Conservation (phyloP, 371 early-diverging fungal genomes). For the Nematocida displodere region DNA sequence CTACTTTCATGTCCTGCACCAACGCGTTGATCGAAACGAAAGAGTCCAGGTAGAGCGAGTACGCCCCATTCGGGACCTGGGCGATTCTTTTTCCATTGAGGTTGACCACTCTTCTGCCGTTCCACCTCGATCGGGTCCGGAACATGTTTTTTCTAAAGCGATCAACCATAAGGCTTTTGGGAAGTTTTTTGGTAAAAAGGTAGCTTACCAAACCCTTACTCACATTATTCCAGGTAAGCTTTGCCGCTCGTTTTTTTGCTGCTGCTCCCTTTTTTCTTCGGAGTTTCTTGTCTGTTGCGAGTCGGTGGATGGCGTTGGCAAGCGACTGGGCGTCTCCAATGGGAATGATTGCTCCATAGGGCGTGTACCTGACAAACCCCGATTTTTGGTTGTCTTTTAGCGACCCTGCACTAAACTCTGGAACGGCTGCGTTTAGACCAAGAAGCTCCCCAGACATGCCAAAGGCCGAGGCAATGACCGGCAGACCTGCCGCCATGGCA, state of each 20-base stretch:
- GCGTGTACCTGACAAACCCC: background rate
- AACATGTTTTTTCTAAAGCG: background rate
- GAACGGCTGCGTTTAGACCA: background rate
- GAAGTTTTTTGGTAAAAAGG: background rate
- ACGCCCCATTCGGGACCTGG: background rate
- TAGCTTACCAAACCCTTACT: background rate
- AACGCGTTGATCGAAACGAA: background rate
- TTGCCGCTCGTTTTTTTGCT: background rate
- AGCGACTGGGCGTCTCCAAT: background rate
- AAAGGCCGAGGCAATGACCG: conserved; percentile 7
- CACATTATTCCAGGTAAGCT: background rate
- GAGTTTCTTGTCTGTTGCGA: background rate
- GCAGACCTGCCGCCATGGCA: conserved; percentile 6
- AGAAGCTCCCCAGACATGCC: conserved; percentile 1
- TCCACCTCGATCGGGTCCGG: background rate
- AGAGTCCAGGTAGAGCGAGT: conserved; percentile 10
- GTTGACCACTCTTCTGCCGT: background rate
- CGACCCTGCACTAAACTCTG: background rate
- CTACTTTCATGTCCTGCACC: background rate
- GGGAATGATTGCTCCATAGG: conserved; percentile 7
- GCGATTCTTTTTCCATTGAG: background rate
- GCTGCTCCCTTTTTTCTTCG: background rate
- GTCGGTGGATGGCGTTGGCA: background rate
- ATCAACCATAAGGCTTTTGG: background rate
- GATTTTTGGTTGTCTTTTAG: background rate